Percentiles rank a stretch among this genome's conserved stretches.
phyloP scores from a whole-genome alignment of 192 early-diverging fungal species.

The Pilaira anomala region DNA sequence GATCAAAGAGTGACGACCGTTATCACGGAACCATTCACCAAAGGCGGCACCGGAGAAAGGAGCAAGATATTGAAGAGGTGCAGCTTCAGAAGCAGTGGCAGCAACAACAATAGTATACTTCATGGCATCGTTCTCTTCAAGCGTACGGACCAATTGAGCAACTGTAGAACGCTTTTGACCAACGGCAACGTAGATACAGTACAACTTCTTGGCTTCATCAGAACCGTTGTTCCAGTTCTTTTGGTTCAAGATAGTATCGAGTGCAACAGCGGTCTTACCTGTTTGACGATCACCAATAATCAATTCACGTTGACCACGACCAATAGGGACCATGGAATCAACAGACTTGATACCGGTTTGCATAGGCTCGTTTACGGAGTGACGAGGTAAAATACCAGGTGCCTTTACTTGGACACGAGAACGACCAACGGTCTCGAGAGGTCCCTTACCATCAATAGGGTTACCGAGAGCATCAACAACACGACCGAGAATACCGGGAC shows the following conservation, averaged over 20 bases:
- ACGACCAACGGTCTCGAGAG: conserved; percentile 80
- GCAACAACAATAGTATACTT: conserved; percentile 99
- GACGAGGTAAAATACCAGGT: conserved; percentile 98
- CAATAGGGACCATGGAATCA: conserved; percentile 99
- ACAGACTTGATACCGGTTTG: conserved; percentile 99
- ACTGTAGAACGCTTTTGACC: conserved; percentile 99
- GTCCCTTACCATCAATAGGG: conserved; percentile 99
- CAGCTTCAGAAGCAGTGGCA: conserved; percentile 98
- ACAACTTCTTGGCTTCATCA: conserved; percentile 98
- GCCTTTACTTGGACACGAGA: conserved; percentile 98
- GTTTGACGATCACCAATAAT: conserved; percentile 99
- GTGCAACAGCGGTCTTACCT: conserved; percentile 98
- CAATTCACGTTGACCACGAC: conserved; percentile 99
- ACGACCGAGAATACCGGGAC: conserved; percentile 88
- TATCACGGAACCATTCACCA: conserved; percentile 99
- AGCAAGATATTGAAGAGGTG: conserved; percentile 97
- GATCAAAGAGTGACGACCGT: conserved; percentile 96
- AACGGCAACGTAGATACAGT: conserved; percentile 99
- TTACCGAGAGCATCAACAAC: conserved; percentile 99
- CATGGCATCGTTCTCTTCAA: conserved; percentile 97
- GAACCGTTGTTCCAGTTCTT: conserved; percentile 95
- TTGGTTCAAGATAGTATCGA: conserved; percentile 99
- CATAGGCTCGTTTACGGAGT: conserved; percentile 99
- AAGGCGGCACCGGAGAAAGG: conserved; percentile 98
- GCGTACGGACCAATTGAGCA: conserved; percentile 97